Percentiles rank a stretch among this genome's conserved stretches.
Conservation (phyloP, 371 early-diverging fungal species). For the Mucor saturninus region DNA sequence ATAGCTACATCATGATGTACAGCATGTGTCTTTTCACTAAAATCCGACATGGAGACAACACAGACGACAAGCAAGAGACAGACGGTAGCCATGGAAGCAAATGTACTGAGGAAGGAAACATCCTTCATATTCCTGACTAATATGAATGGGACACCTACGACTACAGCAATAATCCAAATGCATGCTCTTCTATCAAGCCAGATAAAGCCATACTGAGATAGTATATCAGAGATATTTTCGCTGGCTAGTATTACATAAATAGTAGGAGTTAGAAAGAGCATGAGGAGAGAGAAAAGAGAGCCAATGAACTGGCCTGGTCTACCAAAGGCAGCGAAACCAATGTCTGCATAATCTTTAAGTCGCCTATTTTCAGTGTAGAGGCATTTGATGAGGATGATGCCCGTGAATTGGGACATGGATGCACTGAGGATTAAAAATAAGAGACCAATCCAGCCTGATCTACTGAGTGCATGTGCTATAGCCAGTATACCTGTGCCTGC, state of each 20-base stretch:
- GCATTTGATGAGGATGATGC: slow-evolving; percentile 38
- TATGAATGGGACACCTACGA: slow-evolving; percentile 56
- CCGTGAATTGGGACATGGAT: slow-evolving; percentile 63
- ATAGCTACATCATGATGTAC: slow-evolving; percentile 50
- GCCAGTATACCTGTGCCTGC: slow-evolving; percentile 89
- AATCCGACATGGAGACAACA: slow-evolving; percentile 51
- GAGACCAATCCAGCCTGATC: slow-evolving; percentile 83
- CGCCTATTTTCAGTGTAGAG: slow-evolving; percentile 28
- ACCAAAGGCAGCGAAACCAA: slow-evolving; percentile 73
- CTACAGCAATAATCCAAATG: slow-evolving; percentile 66
- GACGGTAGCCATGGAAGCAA: slow-evolving; percentile 60
- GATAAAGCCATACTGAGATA: slow-evolving; percentile 24
- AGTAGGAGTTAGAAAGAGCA: slow-evolving; percentile 70
- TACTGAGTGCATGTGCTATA: slow-evolving; percentile 79
- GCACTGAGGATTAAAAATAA: slow-evolving; percentile 16
- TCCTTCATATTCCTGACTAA: slow-evolving; percentile 63
- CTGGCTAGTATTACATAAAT: slow-evolving; percentile 82
- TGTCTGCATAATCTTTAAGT: slow-evolving; percentile 46
- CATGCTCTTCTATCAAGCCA: slow-evolving; percentile 47
- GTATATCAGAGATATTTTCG: slow-evolving; percentile 62
- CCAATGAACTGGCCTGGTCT: slow-evolving; percentile 61
- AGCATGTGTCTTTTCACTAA: slow-evolving; percentile 21
- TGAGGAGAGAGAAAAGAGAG: slow-evolving; percentile 66
- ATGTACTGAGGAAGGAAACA: slow-evolving; percentile 60
- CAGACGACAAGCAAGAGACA: slow-evolving; percentile 49